phyloP scores from a whole-genome alignment of 176 grass and related monocot genomes.

The Juncus effusus region DNA sequence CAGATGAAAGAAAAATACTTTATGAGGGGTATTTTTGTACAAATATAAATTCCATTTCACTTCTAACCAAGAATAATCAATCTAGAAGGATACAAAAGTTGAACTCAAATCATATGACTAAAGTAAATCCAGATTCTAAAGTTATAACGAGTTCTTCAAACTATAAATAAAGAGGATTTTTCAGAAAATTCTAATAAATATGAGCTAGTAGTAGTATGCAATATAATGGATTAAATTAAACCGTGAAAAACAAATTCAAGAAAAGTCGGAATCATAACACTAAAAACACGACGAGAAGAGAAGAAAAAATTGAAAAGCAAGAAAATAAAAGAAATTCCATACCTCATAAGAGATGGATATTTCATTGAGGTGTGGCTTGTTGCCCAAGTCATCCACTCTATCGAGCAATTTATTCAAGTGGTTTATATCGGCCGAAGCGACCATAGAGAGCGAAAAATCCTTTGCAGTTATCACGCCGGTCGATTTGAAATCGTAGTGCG shows the following conservation, averaged over 20 bases:
- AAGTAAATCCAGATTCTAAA: too few species aligned
- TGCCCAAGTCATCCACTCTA: constrained; percentile 54
- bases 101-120: too few species aligned
- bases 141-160: too few species aligned
- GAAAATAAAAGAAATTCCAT: too few species aligned
- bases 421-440: constrained; percentile 79
- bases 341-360: constrained; percentile 80
- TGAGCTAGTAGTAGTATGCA: not conserved
- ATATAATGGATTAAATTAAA: not conserved
- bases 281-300: too few species aligned
- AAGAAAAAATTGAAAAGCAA: too few species aligned
- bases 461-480: constrained; percentile 62
- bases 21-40: not conserved
- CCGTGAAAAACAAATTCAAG: not conserved
- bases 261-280: too few species aligned
- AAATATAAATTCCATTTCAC: not conserved
- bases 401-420: constrained; percentile 79
- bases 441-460: constrained; percentile 91
- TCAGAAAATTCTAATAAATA: too few species aligned
- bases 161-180: too few species aligned
- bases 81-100: too few species aligned
- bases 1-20: not conserved
- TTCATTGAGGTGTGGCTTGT: constrained; percentile 48
- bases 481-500: constrained; percentile 85
- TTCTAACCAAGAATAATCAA: too few species aligned